phyloP scores from a whole-genome alignment of 1,139 yeast genomes.

The Cylindricascospora bacillispora region DNA sequence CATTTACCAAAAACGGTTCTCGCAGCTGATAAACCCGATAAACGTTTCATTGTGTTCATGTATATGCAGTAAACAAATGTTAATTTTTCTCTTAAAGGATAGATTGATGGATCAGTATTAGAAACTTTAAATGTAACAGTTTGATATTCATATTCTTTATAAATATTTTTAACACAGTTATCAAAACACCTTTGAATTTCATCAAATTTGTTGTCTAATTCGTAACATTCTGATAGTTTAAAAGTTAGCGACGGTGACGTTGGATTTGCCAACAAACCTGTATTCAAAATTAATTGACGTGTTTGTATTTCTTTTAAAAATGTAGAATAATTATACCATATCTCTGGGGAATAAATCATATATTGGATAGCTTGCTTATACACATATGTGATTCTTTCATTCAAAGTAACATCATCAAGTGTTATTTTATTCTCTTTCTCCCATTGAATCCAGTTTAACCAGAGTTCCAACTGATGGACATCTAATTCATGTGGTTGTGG shows the following conservation, averaged over 20 bases:
- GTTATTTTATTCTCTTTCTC: constrained; percentile 63
- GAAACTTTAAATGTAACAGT: constrained; percentile 19
- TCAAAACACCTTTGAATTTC: constrained; percentile 43
- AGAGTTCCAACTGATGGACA: constrained; percentile 35
- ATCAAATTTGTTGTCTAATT: constrained; percentile 40
- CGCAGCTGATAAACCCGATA: constrained; percentile 60
- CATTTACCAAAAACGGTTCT: constrained; percentile 54
- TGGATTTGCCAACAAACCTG: constrained; percentile 58
- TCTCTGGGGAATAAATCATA: constrained; percentile 63
- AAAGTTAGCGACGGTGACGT: constrained; percentile 54
- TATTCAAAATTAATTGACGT: constrained; percentile 33
- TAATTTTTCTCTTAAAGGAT: constrained; percentile 11
- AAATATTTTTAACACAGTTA: constrained; percentile 34
- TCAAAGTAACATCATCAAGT: constrained; percentile 37
- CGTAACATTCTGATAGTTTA: constrained; percentile 59
- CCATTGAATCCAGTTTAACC: constrained; percentile 72
- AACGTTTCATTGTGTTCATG: constrained; percentile 49
- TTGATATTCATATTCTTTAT: constrained; percentile 26
- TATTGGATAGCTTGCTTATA: constrained; percentile 60
- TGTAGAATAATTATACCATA: constrained; percentile 64
- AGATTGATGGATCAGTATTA: constrained; percentile 6
- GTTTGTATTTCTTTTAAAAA: constrained; percentile 24
- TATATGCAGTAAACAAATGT: constrained; percentile 35
- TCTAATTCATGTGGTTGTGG: constrained; percentile 26
- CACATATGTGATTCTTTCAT: constrained; percentile 57